Conservation (phyloP, 2,329 filamentous ascomycete genomes). For the Botrytis aclada region DNA sequence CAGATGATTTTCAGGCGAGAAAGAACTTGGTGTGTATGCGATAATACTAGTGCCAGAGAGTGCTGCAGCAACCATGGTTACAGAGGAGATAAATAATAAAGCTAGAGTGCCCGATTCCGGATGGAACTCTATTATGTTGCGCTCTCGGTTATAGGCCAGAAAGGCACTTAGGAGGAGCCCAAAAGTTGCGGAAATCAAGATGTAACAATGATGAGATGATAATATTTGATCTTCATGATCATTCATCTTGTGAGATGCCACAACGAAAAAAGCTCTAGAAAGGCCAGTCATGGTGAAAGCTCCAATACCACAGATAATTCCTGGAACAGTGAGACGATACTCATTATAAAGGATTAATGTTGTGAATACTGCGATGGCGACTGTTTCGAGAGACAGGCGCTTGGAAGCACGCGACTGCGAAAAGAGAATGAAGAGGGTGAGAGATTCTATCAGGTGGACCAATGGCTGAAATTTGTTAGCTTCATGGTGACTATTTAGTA, state of each 20-base stretch:
- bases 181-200: conserved; percentile 29
- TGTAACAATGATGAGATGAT: conserved; percentile 23
- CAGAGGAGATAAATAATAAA: not conserved
- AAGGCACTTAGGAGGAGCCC: conserved; percentile 25
- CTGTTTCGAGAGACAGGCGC: conserved; percentile 22
- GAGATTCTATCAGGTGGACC: conserved; percentile 27
- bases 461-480: conserved; percentile 27
- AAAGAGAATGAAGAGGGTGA: conserved; percentile 21
- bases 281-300: conserved; percentile 28
- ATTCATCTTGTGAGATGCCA: not conserved
- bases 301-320: conserved; percentile 27
- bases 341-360: conserved; percentile 30
- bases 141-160: conserved; percentile 13
- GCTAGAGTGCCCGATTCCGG: not conserved
- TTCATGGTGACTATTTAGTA: not conserved
- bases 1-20: conserved; percentile 19
- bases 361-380: conserved; percentile 22
- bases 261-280: conserved; percentile 25
- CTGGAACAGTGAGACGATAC: conserved; percentile 33
- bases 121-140: not conserved
- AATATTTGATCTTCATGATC: not conserved
- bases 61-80: conserved; percentile 21
- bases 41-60: conserved; percentile 27
- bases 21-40: conserved; percentile 29
- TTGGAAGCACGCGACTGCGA: not conserved